Evolutionary conservation across 495 filamentous ascomycete genomes (phyloP), one percentile per base, ranked within the genome.

Genomic region (Hypoxylon perforatum): DNA sequence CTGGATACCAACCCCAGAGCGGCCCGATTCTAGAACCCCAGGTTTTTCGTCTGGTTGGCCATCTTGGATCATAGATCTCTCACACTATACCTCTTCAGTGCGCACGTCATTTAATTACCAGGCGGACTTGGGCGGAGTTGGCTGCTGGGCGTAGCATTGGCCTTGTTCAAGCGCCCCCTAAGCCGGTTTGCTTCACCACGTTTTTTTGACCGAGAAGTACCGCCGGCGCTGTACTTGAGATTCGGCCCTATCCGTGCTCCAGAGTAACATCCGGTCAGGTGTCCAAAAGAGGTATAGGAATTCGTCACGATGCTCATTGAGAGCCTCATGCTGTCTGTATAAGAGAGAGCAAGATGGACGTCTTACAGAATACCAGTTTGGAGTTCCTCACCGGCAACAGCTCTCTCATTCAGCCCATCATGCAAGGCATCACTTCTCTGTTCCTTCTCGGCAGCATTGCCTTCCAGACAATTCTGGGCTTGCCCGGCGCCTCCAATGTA

Each of bases 381-480:
- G 51, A 52, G 25, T 35, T 73, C 41, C 55, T 70, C 61, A 17
- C 65, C 33, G 55, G 51, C 68, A 71, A 67, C 54, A 72, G 62
- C 57, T 59, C 67, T 44, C 63, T 80, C 69, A 55, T 76, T 59
- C 63, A 75, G 66, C 75, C 77, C 66, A 77, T 78, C 74, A 85
- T 74, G 71, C 69, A 75, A 66, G 73, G 73, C 45, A 58, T 84
- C 63, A 75, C 78, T 22, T 81, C 81, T 48, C 68, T 84, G 12
- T 63, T 85, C 28, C 68, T 85, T 48, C 64, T 81, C 25, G 80
- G 82, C 72, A 75, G 76, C 45, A 73, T 72, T 67, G 80, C 81
- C 69, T 72, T 84, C 21, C 82, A 84, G 68, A 68, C 77, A 10
- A 76, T 79, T 58, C 59, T 85, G 11, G 77, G 76, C 22, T 75